Percentiles rank a stretch among this genome's conserved stretches.
Evolutionary conservation across 1,284 basidiomycete genomes (phyloP).

Genomic region (Apiotrichum mycotoxinovorans): DNA sequence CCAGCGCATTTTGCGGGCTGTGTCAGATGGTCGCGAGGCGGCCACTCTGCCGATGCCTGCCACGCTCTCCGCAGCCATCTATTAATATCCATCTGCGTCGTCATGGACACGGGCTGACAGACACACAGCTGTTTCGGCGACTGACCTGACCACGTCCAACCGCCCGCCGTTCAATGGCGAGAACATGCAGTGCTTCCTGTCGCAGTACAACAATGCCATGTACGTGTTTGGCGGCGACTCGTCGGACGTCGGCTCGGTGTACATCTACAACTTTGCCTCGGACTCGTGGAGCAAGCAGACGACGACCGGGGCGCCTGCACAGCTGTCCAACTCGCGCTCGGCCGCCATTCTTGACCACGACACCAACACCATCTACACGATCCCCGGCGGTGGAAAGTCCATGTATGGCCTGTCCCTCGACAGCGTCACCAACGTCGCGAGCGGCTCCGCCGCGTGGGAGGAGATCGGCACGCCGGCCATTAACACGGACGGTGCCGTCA

Average conservation of each 20-base stretch:
- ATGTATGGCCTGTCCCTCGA: conserved; percentile 65
- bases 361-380: conserved; percentile 69
- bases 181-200: conserved; percentile 48
- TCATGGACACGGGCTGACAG: background rate
- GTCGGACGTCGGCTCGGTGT: conserved; percentile 57
- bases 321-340: conserved; percentile 41
- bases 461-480: conserved; percentile 57
- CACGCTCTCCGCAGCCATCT: too few species aligned
- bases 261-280: conserved; percentile 48
- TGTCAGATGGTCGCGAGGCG: too few species aligned
- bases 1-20: too few species aligned
- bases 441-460: conserved; percentile 60
- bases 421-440: conserved; percentile 58
- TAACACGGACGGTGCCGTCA: conserved; percentile 40
- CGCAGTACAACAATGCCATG: conserved; percentile 55
- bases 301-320: conserved; percentile 38
- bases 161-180: conserved; percentile 50
- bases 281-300: conserved; percentile 48
- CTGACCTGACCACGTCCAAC: conserved; percentile 35
- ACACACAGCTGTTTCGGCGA: conserved; percentile 32
- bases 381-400: conserved; percentile 24
- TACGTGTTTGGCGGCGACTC: conserved; percentile 74
- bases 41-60: too few species aligned
- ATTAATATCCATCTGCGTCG: too few species aligned
- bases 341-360: conserved; percentile 76